A percentile compares a stretch with the other conserved stretches of the same genome.
These are phyloP conservation scores for Tripterygium wilfordii DNA, from an alignment of 177 flowering plant species.

Conservation along the genomic window DNA sequence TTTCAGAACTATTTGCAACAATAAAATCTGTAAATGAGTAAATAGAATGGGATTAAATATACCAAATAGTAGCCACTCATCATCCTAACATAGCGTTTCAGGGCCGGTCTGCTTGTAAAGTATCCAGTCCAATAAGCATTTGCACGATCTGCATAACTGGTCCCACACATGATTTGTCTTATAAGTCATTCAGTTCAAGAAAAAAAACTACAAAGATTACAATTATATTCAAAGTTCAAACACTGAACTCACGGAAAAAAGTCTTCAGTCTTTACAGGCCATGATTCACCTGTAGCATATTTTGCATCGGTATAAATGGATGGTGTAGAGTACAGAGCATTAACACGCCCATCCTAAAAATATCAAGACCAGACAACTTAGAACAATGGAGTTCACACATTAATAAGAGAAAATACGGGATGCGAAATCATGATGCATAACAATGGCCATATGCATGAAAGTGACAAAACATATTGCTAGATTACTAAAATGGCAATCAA, in stretches of 20 bases:
- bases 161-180: neutral
- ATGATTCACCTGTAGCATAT: constrained; percentile 52
- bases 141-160: constrained; percentile 78
- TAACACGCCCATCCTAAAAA: constrained; percentile 91
- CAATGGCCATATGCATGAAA: no score
- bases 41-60: no score
- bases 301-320: constrained; percentile 94
- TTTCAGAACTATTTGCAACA: neutral
- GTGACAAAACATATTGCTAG: no score
- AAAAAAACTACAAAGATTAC: neutral
- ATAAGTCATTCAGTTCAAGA: neutral
- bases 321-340: constrained; percentile 94
- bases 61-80: constrained; percentile 88
- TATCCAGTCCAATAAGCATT: constrained; percentile 96
- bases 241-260: constrained; percentile 79
- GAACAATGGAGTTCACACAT: neutral
- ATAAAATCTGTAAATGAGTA: no score
- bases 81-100: constrained; percentile 71
- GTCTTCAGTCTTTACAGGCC: constrained; percentile 90
- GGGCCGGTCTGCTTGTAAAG: constrained; percentile 77
- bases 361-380: constrained; percentile 7
- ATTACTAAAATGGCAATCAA: no score
- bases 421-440: neutral
- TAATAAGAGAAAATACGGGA: neutral
- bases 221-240: neutral